These are phyloP conservation scores for Sporothrix dimorphospora DNA, from an alignment of 2,329 filamentous ascomycete genomes.

Conservation along the genomic window DNA sequence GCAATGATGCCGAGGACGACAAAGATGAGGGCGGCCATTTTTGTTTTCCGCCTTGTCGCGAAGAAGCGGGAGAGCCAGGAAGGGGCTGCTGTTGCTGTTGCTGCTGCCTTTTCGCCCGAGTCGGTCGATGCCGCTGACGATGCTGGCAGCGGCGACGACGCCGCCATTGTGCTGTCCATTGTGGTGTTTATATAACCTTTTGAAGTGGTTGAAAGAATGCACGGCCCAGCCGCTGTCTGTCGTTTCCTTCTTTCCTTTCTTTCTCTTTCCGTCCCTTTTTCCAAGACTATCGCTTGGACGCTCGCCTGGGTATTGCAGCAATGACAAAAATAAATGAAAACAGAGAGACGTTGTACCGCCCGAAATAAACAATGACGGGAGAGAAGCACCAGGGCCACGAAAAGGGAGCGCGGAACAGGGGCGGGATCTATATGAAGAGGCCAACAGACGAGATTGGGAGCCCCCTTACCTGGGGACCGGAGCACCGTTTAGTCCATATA, in stretches of 20 bases:
- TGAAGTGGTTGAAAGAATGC: background rate
- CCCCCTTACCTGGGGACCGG: slow-evolving; percentile 16
- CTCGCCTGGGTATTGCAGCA: slow-evolving; percentile 24
- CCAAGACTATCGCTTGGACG: slow-evolving; percentile 9
- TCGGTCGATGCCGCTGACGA: slow-evolving; percentile 13
- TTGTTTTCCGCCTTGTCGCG: slow-evolving; percentile 20
- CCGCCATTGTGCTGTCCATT: background rate
- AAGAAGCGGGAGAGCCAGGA: slow-evolving; percentile 24
- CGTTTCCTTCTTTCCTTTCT: background rate
- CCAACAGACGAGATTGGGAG: slow-evolving; percentile 12
- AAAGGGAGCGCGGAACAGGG: background rate
- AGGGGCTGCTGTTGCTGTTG: background rate
- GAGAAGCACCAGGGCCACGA: background rate
- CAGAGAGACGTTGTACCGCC: background rate
- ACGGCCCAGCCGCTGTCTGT: slow-evolving; percentile 19
- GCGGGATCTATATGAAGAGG: background rate
- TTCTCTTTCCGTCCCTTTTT: background rate
- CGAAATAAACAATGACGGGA: slow-evolving; percentile 4
- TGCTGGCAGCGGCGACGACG: background rate
- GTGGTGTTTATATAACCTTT: background rate
- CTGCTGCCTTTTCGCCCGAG: background rate
- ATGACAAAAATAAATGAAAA: slow-evolving; percentile 11
- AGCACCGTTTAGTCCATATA: slow-evolving; percentile 20
- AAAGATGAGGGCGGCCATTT: slow-evolving; percentile 32
- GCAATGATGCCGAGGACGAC: slow-evolving; percentile 31